phyloP scores from a whole-genome alignment of 164 flowering plant species.

The Dillenia suffruticosa region DNA sequence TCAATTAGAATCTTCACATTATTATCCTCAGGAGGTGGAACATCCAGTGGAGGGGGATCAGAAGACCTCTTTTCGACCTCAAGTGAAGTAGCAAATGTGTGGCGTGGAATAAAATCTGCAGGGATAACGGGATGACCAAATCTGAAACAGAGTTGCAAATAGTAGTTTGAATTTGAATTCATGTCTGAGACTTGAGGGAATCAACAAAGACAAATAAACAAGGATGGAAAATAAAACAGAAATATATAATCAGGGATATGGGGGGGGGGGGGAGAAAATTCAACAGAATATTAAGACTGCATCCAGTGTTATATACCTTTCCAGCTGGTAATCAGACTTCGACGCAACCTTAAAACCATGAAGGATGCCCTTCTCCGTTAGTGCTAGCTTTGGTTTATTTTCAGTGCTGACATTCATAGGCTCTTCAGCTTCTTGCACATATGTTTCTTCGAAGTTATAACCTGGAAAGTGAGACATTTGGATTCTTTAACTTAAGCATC shows the following conservation, averaged over 20 bases:
- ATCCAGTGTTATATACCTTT: constrained; percentile 47
- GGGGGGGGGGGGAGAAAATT: neutral
- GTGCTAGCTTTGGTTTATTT: constrained; percentile 21
- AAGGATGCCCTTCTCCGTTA: constrained; percentile 48
- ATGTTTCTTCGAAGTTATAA: constrained; percentile 62
- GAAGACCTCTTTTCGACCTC: constrained; percentile 25
- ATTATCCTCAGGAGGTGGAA: constrained; percentile 77
- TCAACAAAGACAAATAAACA: constrained; percentile 2
- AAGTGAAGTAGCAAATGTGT: constrained; percentile 63
- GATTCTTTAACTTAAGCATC: too few relatives aligned
- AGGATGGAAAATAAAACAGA: neutral
- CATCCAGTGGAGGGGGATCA: constrained; percentile 69
- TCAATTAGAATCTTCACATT: constrained; percentile 70
- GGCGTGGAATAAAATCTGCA: constrained; percentile 64
- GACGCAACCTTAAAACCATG: constrained; percentile 81
- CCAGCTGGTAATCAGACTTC: constrained; percentile 51
- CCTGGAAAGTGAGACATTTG: constrained; percentile 32
- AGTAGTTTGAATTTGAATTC: neutral
- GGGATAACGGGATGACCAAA: constrained; percentile 85
- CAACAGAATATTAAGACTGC: neutral
- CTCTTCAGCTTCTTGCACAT: constrained; percentile 74
- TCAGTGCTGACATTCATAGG: constrained; percentile 36
- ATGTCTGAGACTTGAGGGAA: too few relatives aligned
- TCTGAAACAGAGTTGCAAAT: constrained; percentile 30
- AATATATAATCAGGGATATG: neutral